Evolutionary conservation across 2,329 filamentous ascomycete species (phyloP).

Genomic region (Fusarium poae): DNA sequence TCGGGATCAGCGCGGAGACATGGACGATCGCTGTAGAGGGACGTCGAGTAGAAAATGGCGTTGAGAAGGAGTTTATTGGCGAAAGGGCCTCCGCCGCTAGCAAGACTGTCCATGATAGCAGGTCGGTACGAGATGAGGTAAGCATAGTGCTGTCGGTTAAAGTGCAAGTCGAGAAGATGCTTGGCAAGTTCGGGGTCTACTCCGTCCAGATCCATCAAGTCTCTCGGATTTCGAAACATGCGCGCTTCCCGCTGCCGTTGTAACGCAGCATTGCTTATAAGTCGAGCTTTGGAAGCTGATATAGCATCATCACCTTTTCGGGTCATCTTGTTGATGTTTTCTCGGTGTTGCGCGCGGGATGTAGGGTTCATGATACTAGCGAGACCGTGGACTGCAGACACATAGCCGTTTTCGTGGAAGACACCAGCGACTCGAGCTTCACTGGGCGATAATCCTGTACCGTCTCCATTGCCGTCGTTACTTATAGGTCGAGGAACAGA

Average conservation of each 20-base stretch:
- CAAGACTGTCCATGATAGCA: conserved; percentile 56
- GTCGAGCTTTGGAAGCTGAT: conserved; percentile 50
- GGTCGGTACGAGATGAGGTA: conserved; percentile 57
- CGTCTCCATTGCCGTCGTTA: conserved; percentile 49
- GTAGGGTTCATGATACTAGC: conserved; percentile 54
- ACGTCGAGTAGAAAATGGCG: conserved; percentile 57
- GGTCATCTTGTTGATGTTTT: conserved; percentile 50
- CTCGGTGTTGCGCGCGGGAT: conserved; percentile 47
- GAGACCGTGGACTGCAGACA: conserved; percentile 54
- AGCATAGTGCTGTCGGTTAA: conserved; percentile 54
- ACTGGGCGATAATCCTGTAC: conserved; percentile 50
- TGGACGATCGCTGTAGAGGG: conserved; percentile 55
- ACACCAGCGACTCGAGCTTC: conserved; percentile 54
- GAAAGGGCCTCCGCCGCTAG: conserved; percentile 53
- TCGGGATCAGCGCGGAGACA: conserved; percentile 52
- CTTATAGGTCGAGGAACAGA: conserved; percentile 45
- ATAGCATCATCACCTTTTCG: conserved; percentile 48
- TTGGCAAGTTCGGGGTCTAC: conserved; percentile 52
- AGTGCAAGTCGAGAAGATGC: conserved; percentile 56
- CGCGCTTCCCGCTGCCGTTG: conserved; percentile 52
- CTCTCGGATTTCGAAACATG: conserved; percentile 50
- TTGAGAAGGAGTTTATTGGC: conserved; percentile 56
- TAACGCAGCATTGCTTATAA: conserved; percentile 54
- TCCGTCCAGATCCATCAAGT: conserved; percentile 54
- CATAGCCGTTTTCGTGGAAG: conserved; percentile 53